A percentile compares a stretch with the other conserved stretches of the same genome.
Evolutionary conservation across 139 green algal genomes (phyloP).

Genomic region (Chlorella ohadii): DNA sequence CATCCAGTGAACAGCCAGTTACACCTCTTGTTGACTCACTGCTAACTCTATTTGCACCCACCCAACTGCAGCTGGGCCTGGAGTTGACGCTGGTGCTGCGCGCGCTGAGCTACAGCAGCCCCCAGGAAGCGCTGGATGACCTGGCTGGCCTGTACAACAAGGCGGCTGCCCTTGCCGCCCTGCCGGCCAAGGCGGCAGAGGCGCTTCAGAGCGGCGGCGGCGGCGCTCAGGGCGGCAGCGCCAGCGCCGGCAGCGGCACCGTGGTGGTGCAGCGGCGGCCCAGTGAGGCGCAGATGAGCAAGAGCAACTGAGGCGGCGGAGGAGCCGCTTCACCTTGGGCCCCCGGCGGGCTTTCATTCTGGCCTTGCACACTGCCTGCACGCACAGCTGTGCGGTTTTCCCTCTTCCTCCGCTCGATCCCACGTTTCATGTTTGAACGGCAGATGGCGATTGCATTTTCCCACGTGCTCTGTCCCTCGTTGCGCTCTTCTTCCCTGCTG

Average conservation of each 20-base stretch:
- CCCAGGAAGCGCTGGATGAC: constrained; percentile 48
- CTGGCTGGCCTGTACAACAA: constrained; percentile 3
- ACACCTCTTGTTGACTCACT: no score
- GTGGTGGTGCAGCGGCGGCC: neutral
- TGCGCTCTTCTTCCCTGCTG: no score
- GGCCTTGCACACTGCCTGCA: no score
- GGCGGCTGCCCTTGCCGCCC: neutral
- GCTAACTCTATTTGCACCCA: no score
- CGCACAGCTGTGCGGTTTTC: no score
- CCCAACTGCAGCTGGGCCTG: constrained; percentile 43
- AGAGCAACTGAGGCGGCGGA: neutral
- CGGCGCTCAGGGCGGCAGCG: neutral
- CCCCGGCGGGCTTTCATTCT: no score
- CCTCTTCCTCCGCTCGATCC: no score
- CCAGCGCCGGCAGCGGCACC: neutral
- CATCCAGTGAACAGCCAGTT: no score
- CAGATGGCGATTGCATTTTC: no score
- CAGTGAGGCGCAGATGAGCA: neutral
- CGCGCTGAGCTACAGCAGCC: constrained; percentile 37
- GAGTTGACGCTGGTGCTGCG: constrained; percentile 37
- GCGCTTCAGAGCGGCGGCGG: neutral
- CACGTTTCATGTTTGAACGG: no score
- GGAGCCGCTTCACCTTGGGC: no score
- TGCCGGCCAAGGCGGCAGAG: constrained; percentile 13
- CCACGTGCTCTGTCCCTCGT: no score